Base-by-base conservation (phyloP, 345 rosid species). In the Linum lewisii region DNA sequence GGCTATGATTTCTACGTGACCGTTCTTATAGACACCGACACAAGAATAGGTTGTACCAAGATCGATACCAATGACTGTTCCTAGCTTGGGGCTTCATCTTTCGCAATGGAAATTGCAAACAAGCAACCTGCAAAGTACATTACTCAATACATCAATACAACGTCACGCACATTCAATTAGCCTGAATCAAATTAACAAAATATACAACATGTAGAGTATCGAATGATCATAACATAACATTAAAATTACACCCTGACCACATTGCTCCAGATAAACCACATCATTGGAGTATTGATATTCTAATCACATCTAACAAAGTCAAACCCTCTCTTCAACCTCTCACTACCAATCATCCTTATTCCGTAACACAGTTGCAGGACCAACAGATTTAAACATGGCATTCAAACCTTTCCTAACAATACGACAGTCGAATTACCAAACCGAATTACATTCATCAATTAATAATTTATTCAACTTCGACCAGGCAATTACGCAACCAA, bases 1-100 rank as follows among this genome's bases (percentile, higher is more conserved):
- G n/a, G 69, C 73, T 64, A 69, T 60, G 29, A 69, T 69, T 8
- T 69, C 69, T 3, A 69, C 65, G 55, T 64, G 73, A 4, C 68
- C 73, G 24, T 64, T 54, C 50, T 45, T 59, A 21, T 53, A 63
- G 6, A 63, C 67, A 58, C 72, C 67, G 23, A 69, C 67, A 58
- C 72, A 69, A 20, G 67, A 69, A 38, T 69, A 69, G 0, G 72
- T 69, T 2, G 72, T 63, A 1, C 67, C 61, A 20, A 64, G 61
- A 21, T 57, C 62, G 24, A 64, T 64, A 24, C 61, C 68, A 21
- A 63, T 69, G 10, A 63, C 73, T 0, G 68, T 63, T 21, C 73
- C 64, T 14, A 69, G 14, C 45, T 53, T 69, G n/a, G 58, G 14
- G 63, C 51, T 21, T 58, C 68, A 2, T 63, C 68, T 51, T 68